Percentiles rank a stretch among this genome's conserved stretches.
These are phyloP conservation scores for Aspergillus transmontanensis DNA, from an alignment of 2,329 filamentous ascomycete species.

Conservation along the genomic window DNA sequence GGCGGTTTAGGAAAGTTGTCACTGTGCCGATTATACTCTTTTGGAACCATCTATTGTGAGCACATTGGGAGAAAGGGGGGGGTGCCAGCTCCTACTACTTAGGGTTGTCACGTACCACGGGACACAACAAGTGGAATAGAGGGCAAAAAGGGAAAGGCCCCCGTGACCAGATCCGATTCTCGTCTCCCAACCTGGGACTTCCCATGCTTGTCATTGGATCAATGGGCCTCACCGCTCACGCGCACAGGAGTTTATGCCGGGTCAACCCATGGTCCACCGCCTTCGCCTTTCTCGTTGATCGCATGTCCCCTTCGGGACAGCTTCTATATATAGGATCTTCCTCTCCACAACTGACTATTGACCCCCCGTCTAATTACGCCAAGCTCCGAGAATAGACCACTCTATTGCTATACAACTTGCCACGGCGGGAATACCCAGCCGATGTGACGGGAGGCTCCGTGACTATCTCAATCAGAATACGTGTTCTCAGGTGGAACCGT, in stretches of 20 bases:
- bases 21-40: not conserved
- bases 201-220: not conserved
- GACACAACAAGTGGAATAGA: not conserved
- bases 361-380: not conserved
- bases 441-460: not conserved
- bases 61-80: not conserved
- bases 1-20: not conserved
- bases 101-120: not conserved
- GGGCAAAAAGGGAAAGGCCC: not conserved
- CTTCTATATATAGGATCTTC: slow-evolving; percentile 1
- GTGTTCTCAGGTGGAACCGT: not conserved
- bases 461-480: not conserved
- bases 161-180: not conserved
- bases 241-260: not conserved
- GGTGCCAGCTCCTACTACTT: not conserved
- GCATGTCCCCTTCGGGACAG: not conserved
- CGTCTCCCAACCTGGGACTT: not conserved
- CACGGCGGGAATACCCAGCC: not conserved
- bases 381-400: not conserved
- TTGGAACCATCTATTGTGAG: not conserved
- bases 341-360: not conserved
- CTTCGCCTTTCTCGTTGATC: not conserved
- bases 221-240: not conserved
- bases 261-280: not conserved
- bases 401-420: not conserved